Evolutionary conservation across 2,329 filamentous ascomycete genomes (phyloP), one percentile per base, ranked within the genome.

Genomic region (Aspergillus pseudoterreus): DNA sequence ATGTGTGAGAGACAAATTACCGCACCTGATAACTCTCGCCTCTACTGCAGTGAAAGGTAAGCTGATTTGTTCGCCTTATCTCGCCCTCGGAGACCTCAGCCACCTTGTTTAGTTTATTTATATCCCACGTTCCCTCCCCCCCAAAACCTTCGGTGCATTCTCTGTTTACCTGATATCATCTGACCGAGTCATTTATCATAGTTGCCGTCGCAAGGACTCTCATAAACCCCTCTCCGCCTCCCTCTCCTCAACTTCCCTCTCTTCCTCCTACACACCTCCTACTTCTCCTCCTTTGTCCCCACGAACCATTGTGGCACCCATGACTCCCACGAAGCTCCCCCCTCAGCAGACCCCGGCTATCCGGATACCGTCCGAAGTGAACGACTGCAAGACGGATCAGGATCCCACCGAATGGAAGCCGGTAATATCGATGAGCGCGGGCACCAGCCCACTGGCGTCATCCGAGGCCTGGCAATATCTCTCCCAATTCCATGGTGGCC

Each of bases 1-100:
- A 83, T 79, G 63, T 86, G 83, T 68, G 83, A 86, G 67, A 83
- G 78, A 66, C 82, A 85, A 70, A 85, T 86, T 61, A 78, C 82
- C 48, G 77, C 79, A 30, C 83, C 83, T 14, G 78, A 79, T 65
- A 81, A 81, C 63, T 76, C 76, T 14, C 75, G 84, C 38, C 73
- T 86, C 42, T 86, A 86, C 66, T 86, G 83, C 71, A 85, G 82
- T 47, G 81, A 85, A 73, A 78, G 78, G 82, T 85, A 75, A 64
- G 75, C 66, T 44, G 33, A 45, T 50, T 49, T 55, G 45, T 39
- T 50, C 50, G 33, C 45, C 57, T 57, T 59, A 51, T 58, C 50
- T 49, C 30, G 11, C 43, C 48, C 38, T 35, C 43, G 52, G 52
- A 36, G 47, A 12, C 39, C 43, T 46, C 24, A 44, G 50, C 46